These are phyloP conservation scores for Pichia sp. DNA, from an alignment of 1,139 yeast genomes.

Conservation along the genomic window DNA sequence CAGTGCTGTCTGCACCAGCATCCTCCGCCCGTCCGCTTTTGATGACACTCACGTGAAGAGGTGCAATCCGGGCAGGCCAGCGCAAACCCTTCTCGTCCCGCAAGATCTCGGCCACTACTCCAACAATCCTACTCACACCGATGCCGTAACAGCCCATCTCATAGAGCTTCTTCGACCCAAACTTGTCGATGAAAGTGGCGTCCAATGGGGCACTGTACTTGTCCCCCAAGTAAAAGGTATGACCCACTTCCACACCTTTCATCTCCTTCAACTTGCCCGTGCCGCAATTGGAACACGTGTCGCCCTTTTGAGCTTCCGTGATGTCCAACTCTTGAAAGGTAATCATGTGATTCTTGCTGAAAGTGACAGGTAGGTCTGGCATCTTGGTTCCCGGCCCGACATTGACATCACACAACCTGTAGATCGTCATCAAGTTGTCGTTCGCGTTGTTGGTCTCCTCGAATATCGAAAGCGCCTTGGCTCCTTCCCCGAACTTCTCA, in stretches of 20 bases:
- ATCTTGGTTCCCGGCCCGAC: slow-evolving; percentile 54
- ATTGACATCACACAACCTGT: slow-evolving; percentile 66
- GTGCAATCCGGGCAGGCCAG: slow-evolving; percentile 82
- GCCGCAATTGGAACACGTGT: slow-evolving; percentile 64
- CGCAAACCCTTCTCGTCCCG: slow-evolving; percentile 64
- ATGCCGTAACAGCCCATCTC: slow-evolving; percentile 97
- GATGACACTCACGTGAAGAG: slow-evolving; percentile 66
- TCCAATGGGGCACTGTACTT: slow-evolving; percentile 68
- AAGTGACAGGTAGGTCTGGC: slow-evolving; percentile 58
- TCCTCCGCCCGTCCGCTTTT: slow-evolving; percentile 30
- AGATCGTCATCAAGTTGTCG: slow-evolving; percentile 47
- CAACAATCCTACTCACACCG: slow-evolving; percentile 82
- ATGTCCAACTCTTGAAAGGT: slow-evolving; percentile 57
- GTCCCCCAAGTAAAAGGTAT: slow-evolving; percentile 81
- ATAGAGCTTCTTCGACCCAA: slow-evolving; percentile 38
- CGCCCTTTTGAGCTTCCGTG: slow-evolving; percentile 66
- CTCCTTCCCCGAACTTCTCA: slow-evolving; percentile 26
- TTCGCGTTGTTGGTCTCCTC: slow-evolving; percentile 41
- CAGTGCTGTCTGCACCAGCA: not conserved
- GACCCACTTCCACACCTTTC: slow-evolving; percentile 88
- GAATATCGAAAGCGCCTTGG: slow-evolving; percentile 35
- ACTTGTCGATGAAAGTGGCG: slow-evolving; percentile 46
- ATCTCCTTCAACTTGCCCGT: slow-evolving; percentile 45
- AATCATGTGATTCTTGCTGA: slow-evolving; percentile 59
- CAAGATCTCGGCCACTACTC: slow-evolving; percentile 78